Evolutionary conservation across 1,284 basidiomycete genomes (phyloP), one percentile per base, ranked within the genome.

Genomic region (Flammula alnicola): DNA sequence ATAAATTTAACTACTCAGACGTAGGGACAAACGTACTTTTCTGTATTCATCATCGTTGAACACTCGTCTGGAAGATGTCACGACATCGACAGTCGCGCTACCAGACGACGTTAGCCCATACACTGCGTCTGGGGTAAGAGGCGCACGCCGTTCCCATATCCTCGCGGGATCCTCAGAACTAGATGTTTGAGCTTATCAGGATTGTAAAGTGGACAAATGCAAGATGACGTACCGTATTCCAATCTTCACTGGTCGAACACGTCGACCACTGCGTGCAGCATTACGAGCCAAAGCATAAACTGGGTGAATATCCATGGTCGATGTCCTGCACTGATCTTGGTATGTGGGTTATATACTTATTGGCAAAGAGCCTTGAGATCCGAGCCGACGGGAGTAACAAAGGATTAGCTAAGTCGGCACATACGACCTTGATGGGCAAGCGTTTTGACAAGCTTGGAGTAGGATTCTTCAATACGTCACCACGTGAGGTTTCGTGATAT

Each of bases 91-190:
- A 3, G 78, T 66, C 7, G 92, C 79, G 27, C 83, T 74, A 27
- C 64, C 58, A 31, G 76, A 70, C 6, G 72, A 64, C 2, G 88
- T 73, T 9, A 95, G 76, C 2, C 78, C 67, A 37, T 79, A 63
- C 19, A 95, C 86, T 3, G 80, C 83, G 5, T 82, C 79, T 0
- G 93, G 93, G 0, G 88, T 91, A 31, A 96, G 70, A 1, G 93
- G 92, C 23, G 81, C 83, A 9, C 93, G 79, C n/a, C 93, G 77
- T 67, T 95, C 93, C 93, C 93, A 95, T 46, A 92, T 83, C 31
- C 93, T 73, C 22, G 70, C 57, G 0, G 89, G 85, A 64, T 95
- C 88, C 68, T 96, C 93, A 35, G 88, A 82, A 17, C 73, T 70
- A 39, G 8, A 39, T 19, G 8, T 3, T 32, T 33, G 8, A 9